Base-by-base conservation (phyloP, 371 early-diverging fungal genomes). In the Saksenaea oblongispora region DNA sequence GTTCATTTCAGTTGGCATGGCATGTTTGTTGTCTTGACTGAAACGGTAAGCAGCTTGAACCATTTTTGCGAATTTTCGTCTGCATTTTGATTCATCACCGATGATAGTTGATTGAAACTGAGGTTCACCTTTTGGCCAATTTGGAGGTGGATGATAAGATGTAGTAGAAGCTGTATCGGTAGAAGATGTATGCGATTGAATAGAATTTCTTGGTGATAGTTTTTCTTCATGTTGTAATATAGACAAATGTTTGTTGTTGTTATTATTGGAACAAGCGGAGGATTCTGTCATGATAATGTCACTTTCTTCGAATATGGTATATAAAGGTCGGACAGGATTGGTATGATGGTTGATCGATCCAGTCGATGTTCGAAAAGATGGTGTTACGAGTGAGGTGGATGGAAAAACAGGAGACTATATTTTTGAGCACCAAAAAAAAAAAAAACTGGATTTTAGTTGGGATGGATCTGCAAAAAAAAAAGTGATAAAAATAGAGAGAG, bases 261-360 rank as follows among this genome's bases (percentile, higher is more conserved):
- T 56, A 31, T 54, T 64, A 26, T 68, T 26, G n/a, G 54, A n/a
- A 26, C n/a, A 27, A 17, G 57, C 34, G 7, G 61, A 55, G 1
- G 71, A 69, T 47, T 70, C 67, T n/a, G 69, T 67, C 60, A 65
- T 64, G 42, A 72, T 62, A 18, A 62, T 71, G 44, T 75, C 75
- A 24, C 75, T 78, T 71, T 78, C 78, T 71, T 78, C 79, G 22
- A 73, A 42, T 26, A 78, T 78, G 5, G 79, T 73, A 41, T 59
- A 75, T 22, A 78, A 41, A 2, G 62, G 54, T 54, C 69, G 69
- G 10, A 51, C 26, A 36, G 56, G 39, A 13, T 54, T 72, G 10
- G 58, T 56, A 37, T 51, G 70, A 42, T 65, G 59, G 15, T 65
- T 66, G 59, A 59, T 61, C 62, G 65, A 65, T 37, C 62, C 57